Percentiles rank a stretch among this genome's conserved stretches.
phyloP scores from a whole-genome alignment of 176 grass and related monocot genomes.

The Raddia distichophylla region DNA sequence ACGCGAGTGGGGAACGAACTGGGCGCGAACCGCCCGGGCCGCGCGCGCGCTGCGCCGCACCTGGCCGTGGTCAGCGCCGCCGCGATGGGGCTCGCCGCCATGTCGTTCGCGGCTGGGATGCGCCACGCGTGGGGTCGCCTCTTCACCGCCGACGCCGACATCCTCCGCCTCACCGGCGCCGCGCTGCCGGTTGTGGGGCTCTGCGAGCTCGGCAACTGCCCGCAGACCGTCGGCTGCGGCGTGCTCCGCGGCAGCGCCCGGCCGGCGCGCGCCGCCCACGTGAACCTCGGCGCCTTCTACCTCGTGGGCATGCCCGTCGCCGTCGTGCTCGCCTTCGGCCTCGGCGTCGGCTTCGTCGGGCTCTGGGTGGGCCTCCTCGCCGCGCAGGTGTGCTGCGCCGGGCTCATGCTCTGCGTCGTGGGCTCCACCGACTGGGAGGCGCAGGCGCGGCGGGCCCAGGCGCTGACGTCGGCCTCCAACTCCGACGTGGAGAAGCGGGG shows the following conservation, averaged over 20 bases:
- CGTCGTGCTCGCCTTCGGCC: slow-evolving; percentile 58
- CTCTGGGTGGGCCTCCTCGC: slow-evolving; percentile 87
- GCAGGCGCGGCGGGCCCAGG: slow-evolving; percentile 68
- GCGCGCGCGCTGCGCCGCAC: slow-evolving; percentile 59
- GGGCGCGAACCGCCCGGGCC: slow-evolving; percentile 70
- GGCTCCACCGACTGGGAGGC: slow-evolving; percentile 90
- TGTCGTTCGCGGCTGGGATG: slow-evolving; percentile 68
- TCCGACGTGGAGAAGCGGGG: background rate
- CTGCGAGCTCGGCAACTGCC: slow-evolving; percentile 98
- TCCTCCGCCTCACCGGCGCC: slow-evolving; percentile 61
- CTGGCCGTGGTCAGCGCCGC: slow-evolving; percentile 62
- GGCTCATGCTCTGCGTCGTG: slow-evolving; percentile 77
- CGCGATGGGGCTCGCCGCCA: slow-evolving; percentile 70
- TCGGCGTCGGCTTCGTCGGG: slow-evolving; percentile 70
- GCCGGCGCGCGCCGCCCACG: slow-evolving; percentile 72
- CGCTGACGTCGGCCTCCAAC: slow-evolving; percentile 41
- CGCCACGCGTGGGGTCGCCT: slow-evolving; percentile 70
- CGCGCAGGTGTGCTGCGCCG: slow-evolving; percentile 87
- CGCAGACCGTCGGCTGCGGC: slow-evolving; percentile 96
- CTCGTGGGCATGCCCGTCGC: slow-evolving; percentile 88
- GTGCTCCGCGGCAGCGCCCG: slow-evolving; percentile 84
- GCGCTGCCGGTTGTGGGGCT: slow-evolving; percentile 87
- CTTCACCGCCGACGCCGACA: slow-evolving; percentile 74
- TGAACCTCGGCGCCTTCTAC: slow-evolving; percentile 99
- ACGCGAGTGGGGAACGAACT: slow-evolving; percentile 94